Evolutionary conservation across 2,329 filamentous ascomycete species (phyloP), one percentile per base, ranked within the genome.

Genomic region (Botrytis byssoidea): DNA sequence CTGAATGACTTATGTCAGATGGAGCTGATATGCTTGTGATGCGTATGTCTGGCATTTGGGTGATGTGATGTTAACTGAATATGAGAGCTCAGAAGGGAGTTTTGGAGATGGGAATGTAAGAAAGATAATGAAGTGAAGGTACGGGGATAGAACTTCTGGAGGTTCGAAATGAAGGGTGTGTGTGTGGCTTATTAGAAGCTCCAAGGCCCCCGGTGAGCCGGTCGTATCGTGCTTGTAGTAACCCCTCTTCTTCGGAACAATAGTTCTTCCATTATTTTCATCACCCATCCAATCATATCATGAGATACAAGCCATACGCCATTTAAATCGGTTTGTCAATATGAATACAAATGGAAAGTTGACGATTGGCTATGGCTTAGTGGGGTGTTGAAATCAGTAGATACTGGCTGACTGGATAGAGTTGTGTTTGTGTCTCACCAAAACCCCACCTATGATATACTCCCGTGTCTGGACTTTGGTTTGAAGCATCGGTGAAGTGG

Each of bases 221-320:
- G 46, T 48, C 46, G 5, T 51, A n/a, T 5, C 25, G 48, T n/a
- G n/a, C 48, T n/a, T 51, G 46, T 35, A 35, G 35, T 4, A n/a
- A n/a, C 48, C 64, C 64, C 64, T 66, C 64, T 37, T n/a, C 8
- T 18, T 9, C 64, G 65, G 65, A 57, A 67, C 32, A 67, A 67
- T 29, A 48, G 22, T 55, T 67, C 46, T 67, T 55, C 65, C 65
- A 37, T 55, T 14, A 22, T 29, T 32, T 46, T 25, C 44, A 44
- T n/a, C 37, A 22, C 37, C 12, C 1, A 12, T 42, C 61, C 61
- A 64, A 64, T 64, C n/a, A 22, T 18, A 64, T n/a, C 40, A 44
- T 64, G 18, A 10, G 20, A 10, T 14, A 14, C 25, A n/a, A 64
- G n/a, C 40, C 16, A 64, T 29, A 22, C 29, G 61, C 61, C 59